Evolutionary conservation across 1,284 basidiomycete species (phyloP), one percentile per base, ranked within the genome.

Genomic region (Sanghuangporus weigelae): DNA sequence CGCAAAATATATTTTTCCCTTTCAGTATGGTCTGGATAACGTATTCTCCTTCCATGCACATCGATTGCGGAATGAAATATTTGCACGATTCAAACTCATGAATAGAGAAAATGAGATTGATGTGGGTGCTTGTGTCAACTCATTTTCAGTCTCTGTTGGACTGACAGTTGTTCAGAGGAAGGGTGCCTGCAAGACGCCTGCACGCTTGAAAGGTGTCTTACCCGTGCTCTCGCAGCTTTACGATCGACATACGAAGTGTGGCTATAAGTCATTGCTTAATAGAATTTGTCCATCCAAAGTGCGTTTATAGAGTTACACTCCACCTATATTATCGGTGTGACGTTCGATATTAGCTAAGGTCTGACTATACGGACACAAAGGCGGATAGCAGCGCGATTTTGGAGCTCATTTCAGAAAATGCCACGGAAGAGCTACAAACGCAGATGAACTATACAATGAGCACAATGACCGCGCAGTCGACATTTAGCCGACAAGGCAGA

Each of bases 1-100:
- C 1, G 79, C 87, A 23, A 95, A 93, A 76, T 92, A 95, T 71
- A 77, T 96, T 0, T 96, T 96, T 69, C 87, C 93, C 7, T 80
- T 85, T 36, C 90, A 94, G 68, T 93, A 89, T 68, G 81, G 82
- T 0, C 73, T 96, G 1, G 73, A 80, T 11, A 90, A 79, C 67
- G 80, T 86, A 2, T 94, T 84, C 64, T 72, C 70, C 4, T 46
- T 69, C 56, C 54, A 57, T 39, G 8, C 65, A 59, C n/a, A 70
- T 70, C 63, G 60, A 62, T 11, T 63, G 66, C 7, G 44, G 21
- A 49, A 59, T 3, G 63, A 61, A 7, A 19, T 49, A 12, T 61
- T 65, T 57, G n/a, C 36, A 19, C 54, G 53, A 40, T 19, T 49
- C 10, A 26, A 90, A 69, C 88, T 85, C 69, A 71, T 75, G 10